Conservation (phyloP, 768 basidiomycete species). For the Macrolepiota fuliginosa region DNA sequence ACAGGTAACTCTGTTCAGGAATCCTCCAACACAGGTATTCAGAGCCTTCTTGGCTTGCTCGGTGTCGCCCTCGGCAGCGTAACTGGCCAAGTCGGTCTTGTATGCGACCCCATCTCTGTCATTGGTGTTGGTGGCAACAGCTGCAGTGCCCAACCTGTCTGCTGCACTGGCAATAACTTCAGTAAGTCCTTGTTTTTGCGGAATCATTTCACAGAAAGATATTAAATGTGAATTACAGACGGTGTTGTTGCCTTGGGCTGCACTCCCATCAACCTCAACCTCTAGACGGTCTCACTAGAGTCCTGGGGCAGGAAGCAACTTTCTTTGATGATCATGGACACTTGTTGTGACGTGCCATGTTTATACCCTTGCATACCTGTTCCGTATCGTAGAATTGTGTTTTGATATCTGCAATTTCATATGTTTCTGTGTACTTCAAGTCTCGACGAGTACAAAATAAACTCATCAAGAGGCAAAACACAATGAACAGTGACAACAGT, state of each 20-base stretch:
- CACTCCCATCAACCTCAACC: constrained; percentile 12
- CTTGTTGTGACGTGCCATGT: background rate
- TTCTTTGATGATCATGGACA: background rate
- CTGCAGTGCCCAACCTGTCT: constrained; percentile 9
- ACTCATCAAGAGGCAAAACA: background rate
- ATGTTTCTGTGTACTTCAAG: background rate
- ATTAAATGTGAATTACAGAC: background rate
- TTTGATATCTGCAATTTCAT: background rate
- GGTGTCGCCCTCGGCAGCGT: constrained; percentile 1
- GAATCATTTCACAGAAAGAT: background rate
- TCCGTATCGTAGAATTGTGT: background rate
- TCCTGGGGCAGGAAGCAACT: background rate
- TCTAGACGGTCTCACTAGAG: background rate
- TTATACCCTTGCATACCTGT: constrained; percentile 4
- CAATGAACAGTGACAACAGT: constrained; percentile 14
- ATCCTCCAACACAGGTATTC: background rate
- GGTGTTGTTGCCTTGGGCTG: constrained; percentile 12
- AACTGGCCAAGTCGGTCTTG: constrained; percentile 8
- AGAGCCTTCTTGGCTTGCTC: background rate
- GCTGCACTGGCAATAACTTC: constrained; percentile 8
- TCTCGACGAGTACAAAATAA: background rate
- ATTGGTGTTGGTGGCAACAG: constrained; percentile 3
- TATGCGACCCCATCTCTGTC: constrained; percentile 7
- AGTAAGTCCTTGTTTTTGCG: background rate
- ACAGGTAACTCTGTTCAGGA: background rate